Evolutionary conservation across 305 asterid species (phyloP).

Genomic region (Fraxinus sp.): DNA sequence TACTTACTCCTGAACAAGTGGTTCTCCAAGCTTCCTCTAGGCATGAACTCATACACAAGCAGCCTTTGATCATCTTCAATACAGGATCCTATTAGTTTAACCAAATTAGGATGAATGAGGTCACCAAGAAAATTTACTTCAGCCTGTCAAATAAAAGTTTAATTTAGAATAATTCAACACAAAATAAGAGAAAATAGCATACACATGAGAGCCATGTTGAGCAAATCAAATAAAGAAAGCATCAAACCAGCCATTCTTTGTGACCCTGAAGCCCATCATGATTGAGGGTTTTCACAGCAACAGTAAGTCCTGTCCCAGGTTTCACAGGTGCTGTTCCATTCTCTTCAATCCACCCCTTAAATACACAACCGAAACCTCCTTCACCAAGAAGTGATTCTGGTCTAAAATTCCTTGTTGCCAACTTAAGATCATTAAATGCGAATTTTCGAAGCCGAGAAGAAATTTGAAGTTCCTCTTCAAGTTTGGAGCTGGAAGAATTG

Average conservation of each 20-base stretch:
- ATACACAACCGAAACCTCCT: slow-evolving; percentile 79
- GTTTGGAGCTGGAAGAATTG: slow-evolving; percentile 55
- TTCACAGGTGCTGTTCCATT: slow-evolving; percentile 71
- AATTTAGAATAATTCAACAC: slow-evolving; percentile 11
- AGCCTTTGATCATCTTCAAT: slow-evolving; percentile 74
- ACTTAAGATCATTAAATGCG: slow-evolving; percentile 57
- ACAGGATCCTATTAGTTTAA: slow-evolving; percentile 64
- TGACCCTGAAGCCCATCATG: slow-evolving; percentile 88
- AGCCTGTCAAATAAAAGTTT: slow-evolving; percentile 47
- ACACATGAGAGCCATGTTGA: neutral
- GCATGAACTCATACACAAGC: slow-evolving; percentile 71
- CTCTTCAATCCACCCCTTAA: slow-evolving; percentile 83
- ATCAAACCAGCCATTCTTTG: slow-evolving; percentile 86
- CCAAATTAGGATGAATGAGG: slow-evolving; percentile 67
- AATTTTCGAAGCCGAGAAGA: slow-evolving; percentile 64
- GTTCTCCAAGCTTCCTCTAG: slow-evolving; percentile 79
- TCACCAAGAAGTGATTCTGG: slow-evolving; percentile 84
- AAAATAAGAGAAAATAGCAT: neutral
- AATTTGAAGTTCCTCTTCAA: slow-evolving; percentile 68
- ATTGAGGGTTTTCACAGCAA: slow-evolving; percentile 75
- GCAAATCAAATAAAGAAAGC: slow-evolving; percentile 14
- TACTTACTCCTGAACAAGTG: slow-evolving; percentile 65
- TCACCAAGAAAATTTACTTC: slow-evolving; percentile 73
- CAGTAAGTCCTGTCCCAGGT: slow-evolving; percentile 80
- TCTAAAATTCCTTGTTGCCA: slow-evolving; percentile 73